Base-by-base conservation (phyloP, 1,284 basidiomycete species). In the Sporisorium scitamineum region DNA sequence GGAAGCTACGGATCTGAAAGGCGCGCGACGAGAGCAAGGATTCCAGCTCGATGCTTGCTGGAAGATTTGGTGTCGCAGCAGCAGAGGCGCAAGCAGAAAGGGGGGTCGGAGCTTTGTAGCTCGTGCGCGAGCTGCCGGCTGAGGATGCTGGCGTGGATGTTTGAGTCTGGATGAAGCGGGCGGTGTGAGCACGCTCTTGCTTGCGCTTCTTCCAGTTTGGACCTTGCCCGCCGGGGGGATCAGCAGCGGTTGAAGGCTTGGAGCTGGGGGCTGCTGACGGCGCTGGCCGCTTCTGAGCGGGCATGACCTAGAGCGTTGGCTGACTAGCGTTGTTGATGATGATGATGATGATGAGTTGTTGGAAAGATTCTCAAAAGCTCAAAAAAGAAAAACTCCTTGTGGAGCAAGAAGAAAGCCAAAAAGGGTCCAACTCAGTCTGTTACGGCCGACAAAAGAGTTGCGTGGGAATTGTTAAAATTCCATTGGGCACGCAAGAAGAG, bases 141-240 rank as follows among this genome's bases (percentile, higher is more conserved):
- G 66, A 64, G 5, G 57, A 54, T 27, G 56, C n/a, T 26, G 51
- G n/a, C 4, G 55, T 26, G 3, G 22, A 5, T 10, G 59, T 26
- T 37, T 76, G 70, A 0, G 70, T 70, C 47, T 73, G 67, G 26
- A 75, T 72, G 62, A 66, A 64, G 26, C 69, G 57, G 26, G 72
- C 72, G 22, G 58, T 70, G n/a, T 72, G 69, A 5, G 69, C 62
- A 11, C 69, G 64, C 32, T 69, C 72, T 41, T 69, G 69, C 58
- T 75, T 78, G 31, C 72, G 64, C 52, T 69, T 69, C 72, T 75
- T 78, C 76, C 69, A 77, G 50, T 70, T 73, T 20, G 54, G 70
- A 0, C 48, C 54, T 20, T 68, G 56, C 13, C 37, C 37, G 22
- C 16, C 29, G n/a, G 20, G 32, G 11, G 18, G 48, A 22, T 62